Conservation (phyloP, 768 basidiomycete genomes). For the Tremella mesenterica region DNA sequence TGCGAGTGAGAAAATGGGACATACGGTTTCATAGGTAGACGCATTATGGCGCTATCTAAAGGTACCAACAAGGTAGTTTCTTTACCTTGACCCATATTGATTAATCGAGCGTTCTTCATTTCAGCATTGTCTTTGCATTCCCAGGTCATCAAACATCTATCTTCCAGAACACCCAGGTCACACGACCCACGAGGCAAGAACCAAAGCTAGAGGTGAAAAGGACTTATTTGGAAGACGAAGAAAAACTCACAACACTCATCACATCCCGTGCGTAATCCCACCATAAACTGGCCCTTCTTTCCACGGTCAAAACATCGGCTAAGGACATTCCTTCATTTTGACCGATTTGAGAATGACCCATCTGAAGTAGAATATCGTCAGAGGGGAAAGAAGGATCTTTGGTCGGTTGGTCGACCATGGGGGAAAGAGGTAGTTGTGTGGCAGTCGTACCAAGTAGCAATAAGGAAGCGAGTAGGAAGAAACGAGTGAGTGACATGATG, state of each 20-base stretch:
- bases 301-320: slow-evolving; percentile 29
- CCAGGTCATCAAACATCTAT: no score
- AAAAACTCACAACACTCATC: background rate
- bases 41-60: slow-evolving; percentile 80
- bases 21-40: slow-evolving; percentile 70
- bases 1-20: no score
- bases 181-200: no score
- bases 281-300: slow-evolving; percentile 23
- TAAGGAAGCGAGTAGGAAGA: no score
- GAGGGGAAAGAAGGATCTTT: slow-evolving; percentile 22
- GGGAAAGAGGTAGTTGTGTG: slow-evolving; percentile 4
- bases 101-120: slow-evolving; percentile 1
- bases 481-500: no score
- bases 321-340: slow-evolving; percentile 8
- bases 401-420: background rate
- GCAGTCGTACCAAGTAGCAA: no score
- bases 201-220: no score
- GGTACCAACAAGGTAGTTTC: slow-evolving; percentile 69
- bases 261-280: slow-evolving; percentile 33
- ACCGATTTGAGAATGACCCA: background rate
- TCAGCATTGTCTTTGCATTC: background rate
- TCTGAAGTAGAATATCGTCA: background rate
- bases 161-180: no score
- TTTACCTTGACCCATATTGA: slow-evolving; percentile 20
- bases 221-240: no score